Evolutionary conservation across 1,284 basidiomycete genomes (phyloP), one percentile per base, ranked within the genome.

Genomic region (Mycocalia duriaeana): DNA sequence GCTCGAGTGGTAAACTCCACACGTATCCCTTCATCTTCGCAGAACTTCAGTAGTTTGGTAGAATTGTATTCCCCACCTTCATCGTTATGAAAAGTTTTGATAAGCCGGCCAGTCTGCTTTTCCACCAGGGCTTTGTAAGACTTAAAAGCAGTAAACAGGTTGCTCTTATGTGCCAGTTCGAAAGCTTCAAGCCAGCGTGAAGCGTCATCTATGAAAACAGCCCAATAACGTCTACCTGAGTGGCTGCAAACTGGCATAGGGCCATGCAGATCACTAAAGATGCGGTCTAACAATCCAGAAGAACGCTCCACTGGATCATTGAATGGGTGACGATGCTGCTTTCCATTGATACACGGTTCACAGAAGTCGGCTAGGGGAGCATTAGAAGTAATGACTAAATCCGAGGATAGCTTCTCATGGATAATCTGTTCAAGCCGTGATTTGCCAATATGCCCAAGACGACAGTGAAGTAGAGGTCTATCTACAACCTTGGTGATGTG

Each of bases 41-140:
- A 55, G 45, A 53, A 66, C 4, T 50, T 42, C 6, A 36, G n/a
- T 31, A 66, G 58, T 0, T 44, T 55, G 4, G 49, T 53, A 3
- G 42, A 49, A 6, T 56, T 59, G 47, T 57, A 65, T 44, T 66
- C 60, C 1, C 63, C 63, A 14, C 62, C 63, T 44, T 62, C 57
- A 51, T 72, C 64, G 37, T n/a, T n/a, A n/a, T 54, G 50, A 6
- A 52, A 48, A 18, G 62, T 39, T 9, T 39, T 41, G 24, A 53
- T 56, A 47, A 60, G 53, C 42, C 49, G 64, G 61, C 47, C 45
- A 64, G 11, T 39, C 20, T 57, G 13, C 61, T 49, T 49, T 28
- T 49, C 47, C 22, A 43, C 43, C 24, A 31, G 45, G 22, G 43
- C 47, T 26, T 49, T 49, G 43, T 45, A 49, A 5, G 9, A 6